These are phyloP conservation scores for Withania somnifera DNA, from an alignment of 305 asterid genomes.

Conservation along the genomic window DNA sequence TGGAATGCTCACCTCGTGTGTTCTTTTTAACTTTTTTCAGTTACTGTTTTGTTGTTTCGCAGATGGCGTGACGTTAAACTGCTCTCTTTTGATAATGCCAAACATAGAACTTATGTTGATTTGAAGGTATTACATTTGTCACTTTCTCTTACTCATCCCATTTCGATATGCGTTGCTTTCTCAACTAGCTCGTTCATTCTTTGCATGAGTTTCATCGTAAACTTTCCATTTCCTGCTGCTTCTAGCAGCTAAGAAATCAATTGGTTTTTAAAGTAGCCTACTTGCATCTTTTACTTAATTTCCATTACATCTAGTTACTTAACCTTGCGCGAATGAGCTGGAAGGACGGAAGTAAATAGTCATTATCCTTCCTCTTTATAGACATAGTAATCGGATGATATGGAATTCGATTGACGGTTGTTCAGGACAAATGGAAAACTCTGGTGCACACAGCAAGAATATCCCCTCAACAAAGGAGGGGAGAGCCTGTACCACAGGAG, in stretches of 20 bases:
- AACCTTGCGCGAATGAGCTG: not conserved
- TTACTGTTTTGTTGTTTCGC: slow-evolving; percentile 12
- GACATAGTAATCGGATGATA: not conserved
- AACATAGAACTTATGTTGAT: slow-evolving; percentile 91
- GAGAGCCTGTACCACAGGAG: slow-evolving; percentile 97
- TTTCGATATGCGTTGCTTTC: no score
- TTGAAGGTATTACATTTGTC: slow-evolving; percentile 47
- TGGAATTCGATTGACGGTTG: not conserved
- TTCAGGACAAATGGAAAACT: slow-evolving; percentile 97
- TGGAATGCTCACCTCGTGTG: not conserved
- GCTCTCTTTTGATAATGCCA: slow-evolving; percentile 79
- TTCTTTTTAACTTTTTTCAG: not conserved
- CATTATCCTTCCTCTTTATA: not conserved
- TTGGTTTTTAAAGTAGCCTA: not conserved
- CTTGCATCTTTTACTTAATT: not conserved
- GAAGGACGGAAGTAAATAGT: not conserved
- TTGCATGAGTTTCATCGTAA: no score
- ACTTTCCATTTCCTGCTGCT: not conserved
- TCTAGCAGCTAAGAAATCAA: not conserved
- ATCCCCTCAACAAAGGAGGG: slow-evolving; percentile 95
- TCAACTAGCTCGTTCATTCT: no score
- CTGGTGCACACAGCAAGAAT: slow-evolving; percentile 95
- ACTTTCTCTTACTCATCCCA: not conserved
- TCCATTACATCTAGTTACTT: not conserved
- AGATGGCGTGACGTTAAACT: slow-evolving; percentile 98